phyloP scores from a whole-genome alignment of 148 eudicot genomes.

The Camellia granthamiana region DNA sequence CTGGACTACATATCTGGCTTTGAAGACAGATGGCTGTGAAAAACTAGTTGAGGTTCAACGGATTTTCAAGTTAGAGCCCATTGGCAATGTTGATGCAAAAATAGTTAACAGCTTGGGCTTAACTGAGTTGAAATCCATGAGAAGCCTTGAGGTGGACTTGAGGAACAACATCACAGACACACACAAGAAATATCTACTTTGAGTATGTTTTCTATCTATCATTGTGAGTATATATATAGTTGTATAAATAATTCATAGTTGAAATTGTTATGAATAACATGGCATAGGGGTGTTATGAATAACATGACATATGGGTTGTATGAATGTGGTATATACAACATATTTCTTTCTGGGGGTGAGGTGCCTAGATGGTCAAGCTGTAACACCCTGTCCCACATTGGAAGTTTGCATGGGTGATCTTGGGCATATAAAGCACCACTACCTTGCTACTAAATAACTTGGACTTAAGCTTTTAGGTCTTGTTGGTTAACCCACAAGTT shows the following conservation, averaged over 20 bases:
- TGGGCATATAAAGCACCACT: too few relatives aligned
- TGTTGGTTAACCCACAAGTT: too few relatives aligned
- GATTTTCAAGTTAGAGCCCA: not conserved
- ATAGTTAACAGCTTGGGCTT: not conserved
- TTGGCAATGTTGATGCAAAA: not conserved
- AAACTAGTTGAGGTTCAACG: not conserved
- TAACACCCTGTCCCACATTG: too few relatives aligned
- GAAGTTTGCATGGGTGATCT: too few relatives aligned
- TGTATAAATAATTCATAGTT: too few relatives aligned
- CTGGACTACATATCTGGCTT: not conserved
- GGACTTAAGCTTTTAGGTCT: too few relatives aligned
- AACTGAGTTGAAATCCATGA: not conserved
- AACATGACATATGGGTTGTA: too few relatives aligned
- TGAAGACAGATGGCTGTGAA: not conserved
- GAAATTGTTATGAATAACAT: too few relatives aligned
- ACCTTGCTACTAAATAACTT: too few relatives aligned
- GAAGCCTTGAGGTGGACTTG: not conserved
- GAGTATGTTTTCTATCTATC: not conserved
- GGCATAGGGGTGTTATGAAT: not conserved
- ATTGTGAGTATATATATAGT: not conserved
- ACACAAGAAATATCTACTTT: not conserved
- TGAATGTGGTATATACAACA: conserved; percentile 16
- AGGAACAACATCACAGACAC: not conserved
- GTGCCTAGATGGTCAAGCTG: not conserved
- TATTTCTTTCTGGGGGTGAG: not conserved